Percentiles rank a stretch among this genome's conserved stretches.
These are phyloP conservation scores for Miscanthus lutarioriparius DNA, from an alignment of 176 grass and related monocot genomes.

Conservation along the genomic window DNA sequence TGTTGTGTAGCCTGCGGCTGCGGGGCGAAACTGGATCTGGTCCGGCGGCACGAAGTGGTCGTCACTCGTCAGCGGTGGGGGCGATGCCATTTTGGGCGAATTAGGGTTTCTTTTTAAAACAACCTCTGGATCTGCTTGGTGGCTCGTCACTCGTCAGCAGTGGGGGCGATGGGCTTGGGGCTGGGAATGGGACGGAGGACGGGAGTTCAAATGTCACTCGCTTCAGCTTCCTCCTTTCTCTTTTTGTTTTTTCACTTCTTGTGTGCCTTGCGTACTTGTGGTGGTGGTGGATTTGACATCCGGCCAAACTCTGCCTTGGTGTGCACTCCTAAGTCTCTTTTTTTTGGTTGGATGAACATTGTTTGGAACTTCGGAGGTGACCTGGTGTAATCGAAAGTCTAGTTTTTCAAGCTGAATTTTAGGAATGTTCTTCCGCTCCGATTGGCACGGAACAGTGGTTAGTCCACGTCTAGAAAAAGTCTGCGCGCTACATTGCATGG, in stretches of 20 bases:
- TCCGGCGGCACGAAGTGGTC: neutral
- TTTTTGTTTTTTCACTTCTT: neutral
- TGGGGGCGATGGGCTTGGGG: too few species aligned
- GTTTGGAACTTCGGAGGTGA: too few species aligned
- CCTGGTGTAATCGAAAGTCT: too few species aligned
- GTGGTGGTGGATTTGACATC: neutral
- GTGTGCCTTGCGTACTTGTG: neutral
- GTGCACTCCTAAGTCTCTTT: too few species aligned
- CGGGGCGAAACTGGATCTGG: conserved; percentile 1
- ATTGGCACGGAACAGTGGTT: neutral
- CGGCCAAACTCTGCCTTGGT: neutral
- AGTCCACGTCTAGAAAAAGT: neutral
- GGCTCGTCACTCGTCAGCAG: too few species aligned
- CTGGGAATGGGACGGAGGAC: neutral
- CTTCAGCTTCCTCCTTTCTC: neutral
- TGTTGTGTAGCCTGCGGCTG: neutral
- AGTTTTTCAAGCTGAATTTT: neutral
- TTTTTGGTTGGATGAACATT: too few species aligned
- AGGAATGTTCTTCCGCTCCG: neutral
- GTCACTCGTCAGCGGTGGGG: neutral
- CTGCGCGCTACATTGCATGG: neutral
- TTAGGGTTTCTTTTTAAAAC: too few species aligned
- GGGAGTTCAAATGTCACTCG: conserved; percentile 26
- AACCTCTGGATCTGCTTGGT: too few species aligned
- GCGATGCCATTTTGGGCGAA: conserved; percentile 9